These are phyloP conservation scores for Cadophora gregata DNA, from an alignment of 2,329 filamentous ascomycete genomes.

Conservation along the genomic window DNA sequence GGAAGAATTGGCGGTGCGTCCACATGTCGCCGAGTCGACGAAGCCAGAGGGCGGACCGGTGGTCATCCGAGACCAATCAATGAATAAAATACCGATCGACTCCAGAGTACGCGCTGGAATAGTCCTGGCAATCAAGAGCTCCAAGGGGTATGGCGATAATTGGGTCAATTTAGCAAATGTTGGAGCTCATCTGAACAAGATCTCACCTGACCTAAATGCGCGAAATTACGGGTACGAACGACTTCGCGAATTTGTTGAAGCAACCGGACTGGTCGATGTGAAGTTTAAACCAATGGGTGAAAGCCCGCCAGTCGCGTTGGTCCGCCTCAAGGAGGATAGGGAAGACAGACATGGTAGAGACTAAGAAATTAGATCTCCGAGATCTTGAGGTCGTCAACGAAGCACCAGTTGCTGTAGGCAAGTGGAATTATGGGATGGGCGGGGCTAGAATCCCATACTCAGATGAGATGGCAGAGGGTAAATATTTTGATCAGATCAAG, in stretches of 20 bases:
- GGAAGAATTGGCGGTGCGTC: neutral
- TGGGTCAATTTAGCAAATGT: constrained; percentile 11
- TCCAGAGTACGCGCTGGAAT: neutral
- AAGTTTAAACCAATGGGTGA: constrained; percentile 10
- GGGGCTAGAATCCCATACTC: too few relatives aligned
- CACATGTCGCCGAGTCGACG: neutral
- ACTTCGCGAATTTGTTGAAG: constrained; percentile 12
- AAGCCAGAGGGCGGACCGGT: neutral
- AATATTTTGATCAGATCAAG: too few relatives aligned
- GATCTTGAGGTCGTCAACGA: too few relatives aligned
- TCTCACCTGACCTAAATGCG: neutral
- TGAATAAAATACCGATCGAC: neutral
- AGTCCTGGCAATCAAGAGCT: neutral
- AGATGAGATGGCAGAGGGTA: too few relatives aligned
- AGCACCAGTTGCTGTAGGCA: too few relatives aligned
- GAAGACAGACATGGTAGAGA: too few relatives aligned
- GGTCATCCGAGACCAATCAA: neutral
- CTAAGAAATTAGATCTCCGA: too few relatives aligned
- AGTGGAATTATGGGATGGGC: too few relatives aligned
- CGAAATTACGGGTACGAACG: constrained; percentile 14
- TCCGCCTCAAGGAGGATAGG: constrained; percentile 6
- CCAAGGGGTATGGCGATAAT: neutral
- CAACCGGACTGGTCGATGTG: constrained; percentile 8
- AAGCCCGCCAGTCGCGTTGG: constrained; percentile 11
- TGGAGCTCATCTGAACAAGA: neutral